Evolutionary conservation across 305 asterid species (phyloP), one percentile per base, ranked within the genome.

Genomic region (Caryopteris hybrid): DNA sequence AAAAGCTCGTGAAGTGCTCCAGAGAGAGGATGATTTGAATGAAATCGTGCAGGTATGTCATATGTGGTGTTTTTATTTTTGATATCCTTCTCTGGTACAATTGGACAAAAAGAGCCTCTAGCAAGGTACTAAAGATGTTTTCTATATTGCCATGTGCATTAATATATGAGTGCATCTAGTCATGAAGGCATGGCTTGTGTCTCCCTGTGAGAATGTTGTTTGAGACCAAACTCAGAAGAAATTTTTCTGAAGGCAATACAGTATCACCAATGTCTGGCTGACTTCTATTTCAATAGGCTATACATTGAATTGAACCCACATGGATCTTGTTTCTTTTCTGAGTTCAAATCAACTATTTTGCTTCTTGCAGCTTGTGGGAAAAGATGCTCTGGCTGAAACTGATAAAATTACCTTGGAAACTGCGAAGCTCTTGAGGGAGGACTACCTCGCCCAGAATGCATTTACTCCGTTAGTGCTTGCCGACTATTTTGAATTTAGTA

Each of bases 1-100:
- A 71, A 90, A 84, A 80, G 99, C 99, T 48, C 99, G 99, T 80
- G 98, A 92, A 78, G 98, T 92, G 78, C 88, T 92, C 73, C 98
- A 92, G 76, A 86, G 98, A 81, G 98, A 90, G 76, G 98, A 92
- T 79, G 98, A 92, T 82, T 75, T 93, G 84, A 93, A 93, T 76
- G 99, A 93, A 86, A 93, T 93, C 64, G 99, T 93, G 71, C 99
- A 93, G 90, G 98, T 85, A 81, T 45, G 68, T 65, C 56, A 8
- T 7, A 2, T 4, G 48, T n/a, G n/a, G n/a, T 76, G 33, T 33
- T 76, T 56, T 38, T 61, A 14, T 18, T 64, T 68, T 43, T 31
- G n/a, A 27, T 51, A 57, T 7, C 61, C 45, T 63, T 23, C 1
- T 22, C 25, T 68, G 59, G 54, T 39, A 55, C 29, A 51, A 57